Percentiles rank a stretch among this genome's conserved stretches.
phyloP scores from a whole-genome alignment of 2,329 filamentous ascomycete species.

The Scedosporium minutisporum region DNA sequence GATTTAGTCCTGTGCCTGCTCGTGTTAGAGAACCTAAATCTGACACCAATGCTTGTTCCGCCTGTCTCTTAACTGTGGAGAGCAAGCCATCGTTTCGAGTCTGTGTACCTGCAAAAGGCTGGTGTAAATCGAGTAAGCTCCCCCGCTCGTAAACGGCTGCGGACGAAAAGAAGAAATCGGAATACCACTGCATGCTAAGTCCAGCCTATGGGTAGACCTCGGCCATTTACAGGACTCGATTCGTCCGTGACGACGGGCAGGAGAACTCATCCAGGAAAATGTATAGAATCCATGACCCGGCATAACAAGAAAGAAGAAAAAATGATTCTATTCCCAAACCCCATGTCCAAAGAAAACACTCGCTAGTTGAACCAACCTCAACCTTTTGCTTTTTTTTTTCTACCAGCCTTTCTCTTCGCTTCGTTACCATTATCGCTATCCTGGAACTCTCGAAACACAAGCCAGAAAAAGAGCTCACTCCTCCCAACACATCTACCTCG shows the following conservation, averaged over 20 bases:
- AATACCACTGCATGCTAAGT: too few relatives aligned
- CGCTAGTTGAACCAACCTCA: not conserved
- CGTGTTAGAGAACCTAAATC: not conserved
- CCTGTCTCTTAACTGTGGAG: not conserved
- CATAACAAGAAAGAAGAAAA: not conserved
- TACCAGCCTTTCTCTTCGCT: not conserved
- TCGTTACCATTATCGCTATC: not conserved
- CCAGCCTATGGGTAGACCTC: too few relatives aligned
- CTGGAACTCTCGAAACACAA: not conserved
- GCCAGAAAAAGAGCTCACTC: not conserved
- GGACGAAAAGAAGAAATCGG: too few relatives aligned
- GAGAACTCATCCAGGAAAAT: too few relatives aligned
- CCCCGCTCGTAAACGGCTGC: too few relatives aligned
- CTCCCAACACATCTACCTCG: conserved; percentile 30
- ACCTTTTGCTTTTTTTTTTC: not conserved
- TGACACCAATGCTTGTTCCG: too few relatives aligned
- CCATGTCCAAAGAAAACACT: not conserved
- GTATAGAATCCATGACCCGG: too few relatives aligned
- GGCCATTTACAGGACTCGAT: too few relatives aligned
- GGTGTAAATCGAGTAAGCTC: too few relatives aligned
- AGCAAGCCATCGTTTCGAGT: too few relatives aligned
- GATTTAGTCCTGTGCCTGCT: not conserved
- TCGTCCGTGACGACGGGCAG: too few relatives aligned
- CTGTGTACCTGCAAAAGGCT: too few relatives aligned
- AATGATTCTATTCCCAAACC: not conserved